Percentiles rank a stretch among this genome's conserved stretches.
Evolutionary conservation across 1,139 yeast genomes (phyloP).

Genomic region (Kodamaea derodonti): DNA sequence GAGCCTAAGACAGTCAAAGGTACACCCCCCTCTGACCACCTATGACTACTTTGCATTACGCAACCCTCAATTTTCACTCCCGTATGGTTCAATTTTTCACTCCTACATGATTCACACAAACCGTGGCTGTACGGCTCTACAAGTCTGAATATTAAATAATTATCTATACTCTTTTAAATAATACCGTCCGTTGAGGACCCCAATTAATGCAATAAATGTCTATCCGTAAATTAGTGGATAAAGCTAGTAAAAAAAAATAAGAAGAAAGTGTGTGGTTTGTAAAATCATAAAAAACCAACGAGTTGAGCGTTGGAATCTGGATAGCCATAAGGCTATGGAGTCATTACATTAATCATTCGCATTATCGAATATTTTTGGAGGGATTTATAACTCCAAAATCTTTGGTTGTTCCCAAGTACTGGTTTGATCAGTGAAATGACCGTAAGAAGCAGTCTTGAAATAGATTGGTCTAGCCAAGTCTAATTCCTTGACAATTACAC

Average conservation of each 20-base stretch:
- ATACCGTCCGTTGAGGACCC: slow-evolving; percentile 54
- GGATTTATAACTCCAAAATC: slow-evolving; percentile 64
- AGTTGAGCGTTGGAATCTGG: slow-evolving; percentile 48
- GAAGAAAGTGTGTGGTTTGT: slow-evolving; percentile 11
- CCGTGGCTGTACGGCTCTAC: no score
- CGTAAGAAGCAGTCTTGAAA: slow-evolving; percentile 97
- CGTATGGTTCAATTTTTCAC: no score
- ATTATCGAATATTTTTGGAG: slow-evolving; percentile 8
- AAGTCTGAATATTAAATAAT: slow-evolving; percentile 4
- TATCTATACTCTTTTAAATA: slow-evolving; percentile 9
- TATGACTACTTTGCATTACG: no score
- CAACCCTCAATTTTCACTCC: no score
- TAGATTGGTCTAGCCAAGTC: slow-evolving; percentile 98
- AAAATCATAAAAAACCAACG: slow-evolving; percentile 29
- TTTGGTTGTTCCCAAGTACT: slow-evolving; percentile 99
- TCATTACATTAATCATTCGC: slow-evolving; percentile 45
- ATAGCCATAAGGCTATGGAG: slow-evolving; percentile 20
- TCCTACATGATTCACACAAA: no score
- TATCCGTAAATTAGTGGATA: slow-evolving; percentile 17
- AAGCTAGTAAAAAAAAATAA: slow-evolving; percentile 16
- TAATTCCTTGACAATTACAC: slow-evolving; percentile 94
- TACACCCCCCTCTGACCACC: no score
- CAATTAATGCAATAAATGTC: slow-evolving; percentile 48
- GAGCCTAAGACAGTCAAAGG: no score
- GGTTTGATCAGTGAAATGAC: slow-evolving; percentile 99